Evolutionary conservation across 2,329 filamentous ascomycete species (phyloP).

Genomic region (Hyphodiscus sp.): DNA sequence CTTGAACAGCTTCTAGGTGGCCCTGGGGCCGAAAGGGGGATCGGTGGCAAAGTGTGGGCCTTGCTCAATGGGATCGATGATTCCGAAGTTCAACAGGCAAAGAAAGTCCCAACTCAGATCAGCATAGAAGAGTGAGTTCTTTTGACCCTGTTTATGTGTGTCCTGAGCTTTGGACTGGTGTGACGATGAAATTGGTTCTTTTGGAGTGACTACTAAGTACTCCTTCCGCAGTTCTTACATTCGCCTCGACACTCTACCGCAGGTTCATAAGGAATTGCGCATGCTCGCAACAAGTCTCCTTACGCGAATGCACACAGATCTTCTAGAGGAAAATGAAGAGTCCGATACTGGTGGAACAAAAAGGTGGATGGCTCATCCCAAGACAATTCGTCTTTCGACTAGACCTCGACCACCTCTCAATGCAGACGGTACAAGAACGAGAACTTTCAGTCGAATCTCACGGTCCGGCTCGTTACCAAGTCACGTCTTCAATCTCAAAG

Average conservation of each 20-base stretch:
- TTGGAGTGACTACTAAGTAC: too few species aligned
- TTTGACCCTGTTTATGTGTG: too few species aligned
- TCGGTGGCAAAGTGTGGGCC: slow-evolving; percentile 67
- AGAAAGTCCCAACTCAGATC: slow-evolving; percentile 74
- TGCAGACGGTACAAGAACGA: slow-evolving; percentile 45
- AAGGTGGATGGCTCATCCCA: slow-evolving; percentile 73
- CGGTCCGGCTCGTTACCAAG: slow-evolving; percentile 66
- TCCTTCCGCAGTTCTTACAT: slow-evolving; percentile 53
- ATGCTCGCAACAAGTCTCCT: slow-evolving; percentile 65
- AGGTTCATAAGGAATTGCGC: slow-evolving; percentile 62
- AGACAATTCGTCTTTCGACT: slow-evolving; percentile 74
- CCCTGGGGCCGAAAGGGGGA: slow-evolving; percentile 62
- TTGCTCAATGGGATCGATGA: slow-evolving; percentile 77
- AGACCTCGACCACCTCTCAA: slow-evolving; percentile 51
- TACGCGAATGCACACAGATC: slow-evolving; percentile 70
- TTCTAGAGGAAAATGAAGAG: slow-evolving; percentile 43
- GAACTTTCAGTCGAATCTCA: slow-evolving; percentile 64
- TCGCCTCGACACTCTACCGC: slow-evolving; percentile 56
- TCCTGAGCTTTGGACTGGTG: too few species aligned
- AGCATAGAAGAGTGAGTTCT: slow-evolving; percentile 68
- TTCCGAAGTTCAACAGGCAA: slow-evolving; percentile 64
- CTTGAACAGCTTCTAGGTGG: slow-evolving; percentile 66
- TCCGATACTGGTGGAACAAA: slow-evolving; percentile 11
- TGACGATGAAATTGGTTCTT: too few species aligned
- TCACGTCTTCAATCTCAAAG: slow-evolving; percentile 63